A percentile compares a stretch with the other conserved stretches of the same genome.
Conservation (phyloP, 331 rosid species). For the Malus hybrid region DNA sequence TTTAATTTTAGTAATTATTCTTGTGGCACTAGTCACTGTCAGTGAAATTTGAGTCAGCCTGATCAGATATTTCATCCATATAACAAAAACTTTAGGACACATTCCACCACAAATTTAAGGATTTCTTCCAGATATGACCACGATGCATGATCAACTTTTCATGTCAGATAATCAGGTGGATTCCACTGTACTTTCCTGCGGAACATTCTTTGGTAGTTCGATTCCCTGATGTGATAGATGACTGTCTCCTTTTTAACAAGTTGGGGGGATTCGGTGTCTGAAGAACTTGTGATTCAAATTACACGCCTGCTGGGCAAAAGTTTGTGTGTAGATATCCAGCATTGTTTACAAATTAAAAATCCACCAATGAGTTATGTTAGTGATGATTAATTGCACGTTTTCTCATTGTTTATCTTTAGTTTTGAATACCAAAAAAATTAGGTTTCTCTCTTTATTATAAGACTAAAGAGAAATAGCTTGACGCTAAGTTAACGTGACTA, state of each 20-base stretch:
- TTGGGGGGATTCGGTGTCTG: background rate
- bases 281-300: background rate
- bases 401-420: background rate
- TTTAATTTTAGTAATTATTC: background rate
- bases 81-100: background rate
- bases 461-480: background rate
- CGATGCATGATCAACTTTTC: background rate
- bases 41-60: background rate
- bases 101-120: background rate
- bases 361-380: background rate
- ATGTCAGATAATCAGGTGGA: background rate
- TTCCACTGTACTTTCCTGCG: background rate
- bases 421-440: background rate
- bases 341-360: background rate
- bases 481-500: background rate
- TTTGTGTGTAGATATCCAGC: background rate
- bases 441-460: background rate
- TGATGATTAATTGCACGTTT: background rate
- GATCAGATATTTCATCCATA: background rate
- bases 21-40: background rate
- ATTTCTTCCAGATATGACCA: background rate
- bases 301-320: background rate
- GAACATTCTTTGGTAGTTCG: conserved; percentile 2
- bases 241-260: background rate
- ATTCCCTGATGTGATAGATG: background rate